phyloP scores from a whole-genome alignment of 371 early-diverging fungal genomes.

The Rhizopus microsporus region DNA sequence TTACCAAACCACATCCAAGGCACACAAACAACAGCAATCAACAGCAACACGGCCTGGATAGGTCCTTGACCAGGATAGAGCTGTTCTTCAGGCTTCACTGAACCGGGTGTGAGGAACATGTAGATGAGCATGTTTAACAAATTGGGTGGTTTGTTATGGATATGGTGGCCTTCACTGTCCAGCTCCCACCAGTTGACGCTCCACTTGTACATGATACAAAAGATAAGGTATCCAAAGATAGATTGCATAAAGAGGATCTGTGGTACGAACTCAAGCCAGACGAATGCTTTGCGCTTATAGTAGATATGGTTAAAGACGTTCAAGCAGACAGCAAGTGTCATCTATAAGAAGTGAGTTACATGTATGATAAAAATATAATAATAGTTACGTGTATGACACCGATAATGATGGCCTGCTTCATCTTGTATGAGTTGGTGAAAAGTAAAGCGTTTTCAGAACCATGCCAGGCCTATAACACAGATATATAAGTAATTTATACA shows the following conservation, averaged over 20 bases:
- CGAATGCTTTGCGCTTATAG: conserved; percentile 79
- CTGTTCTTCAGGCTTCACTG: conserved; percentile 68
- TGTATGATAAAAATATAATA: background rate
- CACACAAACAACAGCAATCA: conserved; percentile 88
- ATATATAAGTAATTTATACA: background rate
- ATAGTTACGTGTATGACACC: conserved; percentile 90
- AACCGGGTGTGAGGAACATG: conserved; percentile 98
- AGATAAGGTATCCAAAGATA: conserved; percentile 96
- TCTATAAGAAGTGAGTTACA: conserved; percentile 40
- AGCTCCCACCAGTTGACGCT: conserved; percentile 83
- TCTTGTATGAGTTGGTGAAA: conserved; percentile 99
- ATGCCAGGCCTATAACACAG: conserved; percentile 89
- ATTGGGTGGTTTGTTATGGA: conserved; percentile 85
- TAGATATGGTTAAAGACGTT: conserved; percentile 91
- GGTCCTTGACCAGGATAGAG: conserved; percentile 87
- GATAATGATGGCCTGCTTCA: conserved; percentile 98
- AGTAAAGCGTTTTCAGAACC: conserved; percentile 89
- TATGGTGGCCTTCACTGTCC: conserved; percentile 66
- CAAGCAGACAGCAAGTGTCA: conserved; percentile 95
- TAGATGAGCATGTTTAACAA: conserved; percentile 98
- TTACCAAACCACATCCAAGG: conserved; percentile 99
- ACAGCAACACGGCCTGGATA: conserved; percentile 85
- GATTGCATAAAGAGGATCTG: conserved; percentile 92
- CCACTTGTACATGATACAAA: conserved; percentile 98
- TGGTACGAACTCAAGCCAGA: conserved; percentile 91